A percentile compares a stretch with the other conserved stretches of the same genome.
Conservation (phyloP, 2,329 filamentous ascomycete genomes). For the Nakataea oryzae region DNA sequence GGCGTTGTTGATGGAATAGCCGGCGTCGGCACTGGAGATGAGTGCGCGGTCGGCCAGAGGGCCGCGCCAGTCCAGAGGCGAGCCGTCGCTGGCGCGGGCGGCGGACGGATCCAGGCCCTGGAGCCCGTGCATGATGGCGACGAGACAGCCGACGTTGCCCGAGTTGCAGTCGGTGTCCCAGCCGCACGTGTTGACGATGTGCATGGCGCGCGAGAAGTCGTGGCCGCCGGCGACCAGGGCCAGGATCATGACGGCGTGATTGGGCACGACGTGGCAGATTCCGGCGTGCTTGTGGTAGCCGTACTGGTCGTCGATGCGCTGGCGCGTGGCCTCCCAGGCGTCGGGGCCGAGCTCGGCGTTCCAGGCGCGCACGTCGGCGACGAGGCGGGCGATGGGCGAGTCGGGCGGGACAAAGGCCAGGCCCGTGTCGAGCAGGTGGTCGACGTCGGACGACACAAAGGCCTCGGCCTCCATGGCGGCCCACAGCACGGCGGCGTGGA, state of each 20-base stretch:
- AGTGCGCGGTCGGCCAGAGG: conserved; percentile 22
- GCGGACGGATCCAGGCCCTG: neutral
- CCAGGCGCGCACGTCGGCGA: conserved; percentile 20
- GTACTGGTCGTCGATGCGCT: conserved; percentile 21
- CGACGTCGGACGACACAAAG: conserved; percentile 19
- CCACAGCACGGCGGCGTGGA: conserved; percentile 25
- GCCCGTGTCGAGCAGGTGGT: conserved; percentile 20
- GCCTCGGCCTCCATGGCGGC: conserved; percentile 27
- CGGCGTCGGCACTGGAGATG: conserved; percentile 23
- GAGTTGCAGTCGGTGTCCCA: conserved; percentile 29
- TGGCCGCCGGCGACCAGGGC: conserved; percentile 18
- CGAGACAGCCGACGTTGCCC: conserved; percentile 23
- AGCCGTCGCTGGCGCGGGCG: conserved; percentile 12
- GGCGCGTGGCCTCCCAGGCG: conserved; percentile 19
- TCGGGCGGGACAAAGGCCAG: conserved; percentile 16
- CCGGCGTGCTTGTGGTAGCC: conserved; percentile 21
- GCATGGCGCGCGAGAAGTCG: conserved; percentile 21
- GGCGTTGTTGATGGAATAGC: conserved; percentile 25
- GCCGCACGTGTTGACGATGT: conserved; percentile 23
- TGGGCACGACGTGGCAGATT: conserved; percentile 21
- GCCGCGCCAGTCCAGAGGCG: conserved; percentile 19
- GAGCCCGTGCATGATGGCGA: conserved; percentile 23
- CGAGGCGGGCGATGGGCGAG: conserved; percentile 16
- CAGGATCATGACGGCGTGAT: conserved; percentile 23
- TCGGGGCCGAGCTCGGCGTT: conserved; percentile 13